Evolutionary conservation across 768 basidiomycete genomes (phyloP), one percentile per base, ranked within the genome.

Genomic region (Calvatia gigantea): DNA sequence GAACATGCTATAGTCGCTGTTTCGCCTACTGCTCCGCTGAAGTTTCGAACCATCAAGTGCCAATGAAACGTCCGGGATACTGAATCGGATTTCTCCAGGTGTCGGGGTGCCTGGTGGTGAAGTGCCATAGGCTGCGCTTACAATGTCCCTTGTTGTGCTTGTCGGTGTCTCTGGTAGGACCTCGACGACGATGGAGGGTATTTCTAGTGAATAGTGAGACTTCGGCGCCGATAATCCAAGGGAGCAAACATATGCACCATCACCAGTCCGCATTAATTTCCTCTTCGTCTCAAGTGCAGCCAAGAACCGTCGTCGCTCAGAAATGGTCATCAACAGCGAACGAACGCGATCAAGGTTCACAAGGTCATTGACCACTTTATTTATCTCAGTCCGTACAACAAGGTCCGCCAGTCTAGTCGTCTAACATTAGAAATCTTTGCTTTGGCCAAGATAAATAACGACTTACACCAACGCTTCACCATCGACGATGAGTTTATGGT

Each of bases 401-500:
- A 94, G 78, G 56, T 97, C 94, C 58, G 91, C 86, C 53, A 96
- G 67, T 31, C 94, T 97, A 60, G 2, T 21, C 21, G 35, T 39
- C 51, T 51, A 53, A n/a, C 38, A 35, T 39, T 27, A 35, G 14
- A 42, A 11, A 21, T 23, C 11, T 21, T 25, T 21, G n/a, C 6
- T 21, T 42, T 21, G 41, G 8, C 9, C 27, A 21, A 44, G 35
- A 31, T 6, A 29, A 21, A 35, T 37, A 27, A 17, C 31, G 12
- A 81, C 91, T 66, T 68, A 96, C 95, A 85, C 81, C 23, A 98
- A 73, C 12, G 95, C 95, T 28, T 93, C 89, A 25, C 82, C 83
- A 70, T 97, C 94, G 47, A 91, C 81, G 59, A 98, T 93, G 49
- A 98, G 73, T 68, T 91, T 94, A 73, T 98, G 87, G 66, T 97